phyloP scores from a whole-genome alignment of 192 early-diverging fungal genomes.

The Umbelopsis ramanniana region DNA sequence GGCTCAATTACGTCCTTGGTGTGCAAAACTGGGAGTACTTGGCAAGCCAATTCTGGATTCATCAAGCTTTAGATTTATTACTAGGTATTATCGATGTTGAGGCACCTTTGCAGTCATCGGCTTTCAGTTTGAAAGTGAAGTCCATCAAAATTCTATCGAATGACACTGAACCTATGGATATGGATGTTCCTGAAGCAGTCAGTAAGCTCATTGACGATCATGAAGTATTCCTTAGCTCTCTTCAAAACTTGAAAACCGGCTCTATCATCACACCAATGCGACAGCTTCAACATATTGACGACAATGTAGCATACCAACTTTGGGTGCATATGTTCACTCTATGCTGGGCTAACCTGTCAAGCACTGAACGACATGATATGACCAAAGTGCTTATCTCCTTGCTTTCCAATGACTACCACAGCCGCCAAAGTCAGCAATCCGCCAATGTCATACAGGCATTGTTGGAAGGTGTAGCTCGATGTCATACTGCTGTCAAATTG shows the following conservation, averaged over 20 bases:
- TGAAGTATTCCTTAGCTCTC: conserved; percentile 61
- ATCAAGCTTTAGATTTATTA: conserved; percentile 88
- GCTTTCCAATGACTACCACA: conserved; percentile 91
- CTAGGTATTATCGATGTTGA: conserved; percentile 66
- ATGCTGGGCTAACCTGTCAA: conserved; percentile 75
- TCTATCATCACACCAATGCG: conserved; percentile 62
- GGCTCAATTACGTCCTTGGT: conserved; percentile 88
- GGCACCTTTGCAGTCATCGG: conserved; percentile 38
- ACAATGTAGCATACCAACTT: conserved; percentile 67
- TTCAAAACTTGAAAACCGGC: conserved; percentile 53
- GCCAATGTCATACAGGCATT: conserved; percentile 97
- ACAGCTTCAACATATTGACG: conserved; percentile 70
- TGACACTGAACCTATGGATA: conserved; percentile 19
- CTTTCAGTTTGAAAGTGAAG: conserved; percentile 52
- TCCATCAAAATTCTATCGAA: conserved; percentile 41
- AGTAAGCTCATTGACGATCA: conserved; percentile 55
- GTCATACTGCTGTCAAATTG: conserved; percentile 71
- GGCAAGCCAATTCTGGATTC: conserved; percentile 86
- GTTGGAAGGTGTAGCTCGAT: conserved; percentile 83
- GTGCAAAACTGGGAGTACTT: conserved; percentile 97
- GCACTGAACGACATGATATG: conserved; percentile 83
- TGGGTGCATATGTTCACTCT: conserved; percentile 89
- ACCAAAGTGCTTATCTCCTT: conserved; percentile 82
- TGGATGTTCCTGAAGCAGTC: conserved; percentile 43
- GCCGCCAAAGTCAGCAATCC: conserved; percentile 71